Conservation (phyloP, 2,329 filamentous ascomycete species). For the Gyromitra esculenta region DNA sequence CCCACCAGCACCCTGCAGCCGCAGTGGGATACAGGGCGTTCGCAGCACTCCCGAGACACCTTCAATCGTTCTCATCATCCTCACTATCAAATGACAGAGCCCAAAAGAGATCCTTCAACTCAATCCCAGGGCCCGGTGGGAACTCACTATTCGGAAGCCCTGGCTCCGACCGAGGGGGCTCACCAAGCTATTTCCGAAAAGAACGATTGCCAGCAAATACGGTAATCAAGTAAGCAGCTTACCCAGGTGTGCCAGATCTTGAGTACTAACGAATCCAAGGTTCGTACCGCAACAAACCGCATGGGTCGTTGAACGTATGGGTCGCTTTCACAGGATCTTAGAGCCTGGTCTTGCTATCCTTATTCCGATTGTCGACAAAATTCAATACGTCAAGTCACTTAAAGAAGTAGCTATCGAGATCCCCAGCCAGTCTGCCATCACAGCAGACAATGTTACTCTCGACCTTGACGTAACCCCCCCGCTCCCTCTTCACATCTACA, state of each 20-base stretch:
- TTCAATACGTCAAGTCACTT: slow-evolving; percentile 96
- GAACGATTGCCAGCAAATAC: slow-evolving; percentile 83
- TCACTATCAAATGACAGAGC: slow-evolving; percentile 14
- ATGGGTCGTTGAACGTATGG: slow-evolving; percentile 99
- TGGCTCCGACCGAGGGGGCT: slow-evolving; percentile 31
- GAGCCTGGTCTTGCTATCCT: slow-evolving; percentile 90
- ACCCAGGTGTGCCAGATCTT: neutral
- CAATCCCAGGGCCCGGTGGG: slow-evolving; percentile 34
- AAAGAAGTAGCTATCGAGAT: slow-evolving; percentile 98
- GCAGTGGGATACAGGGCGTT: slow-evolving; percentile 26
- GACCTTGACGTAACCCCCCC: slow-evolving; percentile 73
- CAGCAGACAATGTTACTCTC: slow-evolving; percentile 95
- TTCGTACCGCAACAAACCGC: slow-evolving; percentile 99
- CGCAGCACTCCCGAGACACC: slow-evolving; percentile 25
- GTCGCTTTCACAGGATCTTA: slow-evolving; percentile 92
- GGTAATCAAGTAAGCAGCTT: slow-evolving; percentile 71
- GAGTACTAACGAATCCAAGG: slow-evolving; percentile 43
- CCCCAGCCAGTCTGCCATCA: slow-evolving; percentile 96
- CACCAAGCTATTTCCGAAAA: slow-evolving; percentile 47
- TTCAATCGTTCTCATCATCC: neutral
- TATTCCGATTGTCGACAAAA: slow-evolving; percentile 89
- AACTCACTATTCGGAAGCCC: slow-evolving; percentile 41
- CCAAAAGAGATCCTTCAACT: slow-evolving; percentile 37
- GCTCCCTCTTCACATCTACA: too few relatives aligned
- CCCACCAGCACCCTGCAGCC: neutral